These are phyloP conservation scores for Plasmodium reichenowi DNA, from an alignment of 169 alveolate genomes.

Conservation along the genomic window DNA sequence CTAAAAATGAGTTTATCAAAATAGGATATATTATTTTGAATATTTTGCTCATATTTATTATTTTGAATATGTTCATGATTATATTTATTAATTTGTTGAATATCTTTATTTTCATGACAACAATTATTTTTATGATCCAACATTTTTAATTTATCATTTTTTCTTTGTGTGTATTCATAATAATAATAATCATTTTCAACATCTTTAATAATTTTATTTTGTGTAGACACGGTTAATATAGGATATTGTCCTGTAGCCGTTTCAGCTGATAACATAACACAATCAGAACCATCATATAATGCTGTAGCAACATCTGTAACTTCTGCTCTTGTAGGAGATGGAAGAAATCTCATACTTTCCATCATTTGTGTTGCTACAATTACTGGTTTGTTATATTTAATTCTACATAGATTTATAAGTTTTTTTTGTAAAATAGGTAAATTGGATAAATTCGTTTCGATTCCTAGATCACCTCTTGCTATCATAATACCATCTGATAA, in stretches of 20 bases:
- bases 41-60: background rate
- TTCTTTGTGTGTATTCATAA: constrained; percentile 78
- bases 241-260: constrained; percentile 90
- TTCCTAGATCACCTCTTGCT: constrained; percentile 98
- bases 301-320: constrained; percentile 98
- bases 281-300: constrained; percentile 96
- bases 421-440: constrained; percentile 94
- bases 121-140: background rate
- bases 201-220: constrained; percentile 79
- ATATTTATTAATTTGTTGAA: constrained; percentile 1
- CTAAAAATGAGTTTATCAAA: constrained; percentile 69
- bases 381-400: constrained; percentile 94
- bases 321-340: constrained; percentile 98
- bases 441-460: constrained; percentile 96
- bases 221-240: constrained; percentile 81
- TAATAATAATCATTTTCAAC: constrained; percentile 81
- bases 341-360: constrained; percentile 95
- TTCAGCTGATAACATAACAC: constrained; percentile 94
- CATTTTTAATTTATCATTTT: constrained; percentile 32
- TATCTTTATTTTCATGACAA: constrained; percentile 1
- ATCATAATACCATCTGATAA: constrained; percentile 97
- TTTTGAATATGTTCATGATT: background rate
- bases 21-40: constrained; percentile 9
- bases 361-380: constrained; percentile 98
- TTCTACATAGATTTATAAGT: constrained; percentile 85